These are phyloP conservation scores for Miscanthus lutarioriparius DNA, from an alignment of 176 grass and related monocot species.

Conservation along the genomic window DNA sequence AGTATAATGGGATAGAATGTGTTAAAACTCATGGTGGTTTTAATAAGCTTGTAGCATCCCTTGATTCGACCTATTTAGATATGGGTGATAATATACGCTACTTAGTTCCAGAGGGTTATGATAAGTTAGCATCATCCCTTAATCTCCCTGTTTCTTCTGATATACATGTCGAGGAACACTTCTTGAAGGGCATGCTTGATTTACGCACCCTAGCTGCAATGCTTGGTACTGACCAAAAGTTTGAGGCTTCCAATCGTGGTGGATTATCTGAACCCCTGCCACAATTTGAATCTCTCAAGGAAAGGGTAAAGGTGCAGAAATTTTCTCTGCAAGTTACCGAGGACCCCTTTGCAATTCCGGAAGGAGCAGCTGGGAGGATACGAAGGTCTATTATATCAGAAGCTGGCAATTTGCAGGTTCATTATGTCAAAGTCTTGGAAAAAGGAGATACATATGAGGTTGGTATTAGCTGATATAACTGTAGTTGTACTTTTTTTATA, in stretches of 20 bases:
- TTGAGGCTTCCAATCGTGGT: slow-evolving; percentile 57
- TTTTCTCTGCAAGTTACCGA: slow-evolving; percentile 83
- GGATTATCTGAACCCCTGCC: slow-evolving; percentile 79
- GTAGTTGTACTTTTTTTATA: slow-evolving; percentile 10
- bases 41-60: slow-evolving; percentile 64
- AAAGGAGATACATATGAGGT: slow-evolving; percentile 99
- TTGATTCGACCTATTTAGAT: slow-evolving; percentile 82
- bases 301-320: slow-evolving; percentile 72
- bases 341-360: slow-evolving; percentile 89
- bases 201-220: slow-evolving; percentile 71
- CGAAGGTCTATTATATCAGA: slow-evolving; percentile 83
- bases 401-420: slow-evolving; percentile 84
- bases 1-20: slow-evolving; percentile 43
- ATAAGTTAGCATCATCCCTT: slow-evolving; percentile 76
- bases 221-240: slow-evolving; percentile 61
- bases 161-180: slow-evolving; percentile 73
- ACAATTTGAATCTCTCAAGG: slow-evolving; percentile 87
- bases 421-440: slow-evolving; percentile 98
- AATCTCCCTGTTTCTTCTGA: slow-evolving; percentile 86
- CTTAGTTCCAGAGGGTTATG: slow-evolving; percentile 77
- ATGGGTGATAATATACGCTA: slow-evolving; percentile 88
- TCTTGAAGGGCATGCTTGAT: slow-evolving; percentile 69
- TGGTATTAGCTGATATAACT: slow-evolving; percentile 43
- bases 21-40: slow-evolving; percentile 61
- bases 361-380: slow-evolving; percentile 94